Base-by-base conservation (phyloP, 257 asterid species). In the Ocimum tenuiflorum region DNA sequence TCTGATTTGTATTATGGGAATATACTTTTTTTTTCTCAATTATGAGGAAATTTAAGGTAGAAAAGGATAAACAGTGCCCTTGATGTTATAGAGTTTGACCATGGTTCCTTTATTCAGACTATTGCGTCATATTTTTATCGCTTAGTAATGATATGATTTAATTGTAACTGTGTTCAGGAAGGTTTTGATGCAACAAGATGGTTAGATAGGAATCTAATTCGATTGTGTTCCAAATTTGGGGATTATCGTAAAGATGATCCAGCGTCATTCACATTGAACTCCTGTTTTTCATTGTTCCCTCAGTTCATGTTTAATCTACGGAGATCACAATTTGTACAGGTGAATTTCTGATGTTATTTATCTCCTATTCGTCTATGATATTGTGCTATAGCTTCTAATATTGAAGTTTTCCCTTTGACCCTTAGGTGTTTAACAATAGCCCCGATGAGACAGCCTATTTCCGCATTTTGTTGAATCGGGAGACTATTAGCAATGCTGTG, bases 361-460 rank as follows among this genome's bases (percentile, higher is more conserved):
- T 33, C 35, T 63, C 36, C 50, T 13, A 8, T 35, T 70, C 31
- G 31, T 27, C 31, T 68, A 39, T 59, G 11, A 24, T 47, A 39
- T 33, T 56, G 19, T 57, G 63, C 53, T 41, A 23, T 67, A 24
- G 33, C 36, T 14, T 35, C 60, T 55, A 12, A 53, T 36, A 22
- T 18, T 31, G 48, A 47, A 36, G 8, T 18, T 73, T 47, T 76
- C 33, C 49, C 55, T 56, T 67, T 17, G 36, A 66, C 48, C 56
- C 9, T 36, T 75, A 94, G 99, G 99, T 88, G 66, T 94, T 94
- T 69, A 94, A 94, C 69, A 94, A 90, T 68, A 94, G 99, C 74
- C 99, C 99, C 3, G 99, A 94, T 42, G 99, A 94, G 83, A 90
- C 99, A 0, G 97, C 99, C 78, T 94, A 88, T 75, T 94, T 94